phyloP scores from a whole-genome alignment of 768 basidiomycete genomes.

The Leucogyrophana mollusca region DNA sequence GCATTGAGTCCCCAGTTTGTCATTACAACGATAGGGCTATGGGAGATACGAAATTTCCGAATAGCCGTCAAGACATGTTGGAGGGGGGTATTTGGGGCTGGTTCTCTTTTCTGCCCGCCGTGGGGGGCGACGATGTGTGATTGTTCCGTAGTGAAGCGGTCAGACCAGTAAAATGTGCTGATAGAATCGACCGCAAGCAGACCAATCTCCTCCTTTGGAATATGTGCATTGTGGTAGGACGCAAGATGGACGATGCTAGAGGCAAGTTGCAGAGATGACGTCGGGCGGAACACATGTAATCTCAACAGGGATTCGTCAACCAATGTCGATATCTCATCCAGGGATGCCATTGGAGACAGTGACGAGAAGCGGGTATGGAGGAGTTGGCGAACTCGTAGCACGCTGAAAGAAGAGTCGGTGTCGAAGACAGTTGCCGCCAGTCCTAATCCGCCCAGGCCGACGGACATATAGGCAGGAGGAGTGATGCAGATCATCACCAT shows the following conservation, averaged over 20 bases:
- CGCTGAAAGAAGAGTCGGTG: constrained; percentile 64
- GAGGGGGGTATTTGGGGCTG: constrained; percentile 31
- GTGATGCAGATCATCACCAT: constrained; percentile 59
- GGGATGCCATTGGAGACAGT: constrained; percentile 20
- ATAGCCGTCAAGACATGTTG: constrained; percentile 49
- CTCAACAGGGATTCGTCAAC: constrained; percentile 44
- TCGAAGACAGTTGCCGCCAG: constrained; percentile 71
- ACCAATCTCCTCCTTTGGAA: constrained; percentile 56
- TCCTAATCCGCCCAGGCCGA: constrained; percentile 54
- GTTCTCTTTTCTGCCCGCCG: constrained; percentile 1
- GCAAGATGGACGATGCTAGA: constrained; percentile 60
- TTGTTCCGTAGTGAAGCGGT: constrained; percentile 65
- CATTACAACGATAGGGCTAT: constrained; percentile 50
- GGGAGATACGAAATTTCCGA: constrained; percentile 44
- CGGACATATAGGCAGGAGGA: constrained; percentile 35
- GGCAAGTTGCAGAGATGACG: constrained; percentile 67
- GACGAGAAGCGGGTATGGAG: constrained; percentile 46
- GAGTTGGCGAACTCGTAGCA: constrained; percentile 51
- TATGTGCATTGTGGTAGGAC: constrained; percentile 45
- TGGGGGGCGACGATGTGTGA: constrained; percentile 24
- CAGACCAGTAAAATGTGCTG: constrained; percentile 76
- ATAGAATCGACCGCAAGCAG: constrained; percentile 75
- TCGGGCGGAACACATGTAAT: constrained; percentile 69
- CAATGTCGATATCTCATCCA: constrained; percentile 23
- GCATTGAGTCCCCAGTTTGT: constrained; percentile 62